phyloP scores from a whole-genome alignment of 2,329 filamentous ascomycete genomes.

The Chaetomiaceae sp. region DNA sequence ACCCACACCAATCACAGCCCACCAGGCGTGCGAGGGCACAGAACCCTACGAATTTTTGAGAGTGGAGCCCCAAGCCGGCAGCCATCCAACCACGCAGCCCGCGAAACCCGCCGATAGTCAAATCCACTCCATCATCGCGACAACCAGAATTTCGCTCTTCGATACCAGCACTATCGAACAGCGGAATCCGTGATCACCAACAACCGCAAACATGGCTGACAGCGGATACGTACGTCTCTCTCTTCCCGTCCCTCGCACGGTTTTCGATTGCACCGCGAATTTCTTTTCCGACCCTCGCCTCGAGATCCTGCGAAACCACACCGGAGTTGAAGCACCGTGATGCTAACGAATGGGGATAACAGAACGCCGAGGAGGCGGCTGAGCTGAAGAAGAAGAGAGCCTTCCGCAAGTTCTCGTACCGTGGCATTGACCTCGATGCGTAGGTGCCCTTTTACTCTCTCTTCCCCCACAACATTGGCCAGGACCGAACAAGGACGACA shows the following conservation, averaged over 20 bases:
- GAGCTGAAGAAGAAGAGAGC: slow-evolving; percentile 99
- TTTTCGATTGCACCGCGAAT: not conserved
- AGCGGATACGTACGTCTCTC: slow-evolving; percentile 30
- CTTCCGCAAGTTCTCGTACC: slow-evolving; percentile 99
- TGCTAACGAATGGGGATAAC: slow-evolving; percentile 23
- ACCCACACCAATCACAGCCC: slow-evolving; percentile 16
- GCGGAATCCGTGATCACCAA: slow-evolving; percentile 30
- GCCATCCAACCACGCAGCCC: slow-evolving; percentile 16
- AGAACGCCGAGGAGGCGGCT: slow-evolving; percentile 97
- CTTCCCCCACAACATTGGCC: not conserved
- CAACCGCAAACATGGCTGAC: slow-evolving; percentile 71
- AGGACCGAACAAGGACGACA: not conserved
- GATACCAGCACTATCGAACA: slow-evolving; percentile 37
- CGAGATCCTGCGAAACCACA: not conserved
- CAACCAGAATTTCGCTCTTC: slow-evolving; percentile 30
- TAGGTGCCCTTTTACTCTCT: slow-evolving; percentile 50
- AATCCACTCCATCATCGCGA: slow-evolving; percentile 28
- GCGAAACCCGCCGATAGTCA: slow-evolving; percentile 21
- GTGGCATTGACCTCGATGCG: slow-evolving; percentile 99
- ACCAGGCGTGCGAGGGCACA: slow-evolving; percentile 23
- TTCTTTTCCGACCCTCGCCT: not conserved
- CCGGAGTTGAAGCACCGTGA: not conserved
- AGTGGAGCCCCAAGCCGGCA: slow-evolving; percentile 21
- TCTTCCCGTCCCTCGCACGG: slow-evolving; percentile 9
- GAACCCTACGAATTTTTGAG: slow-evolving; percentile 29